Percentiles rank a stretch among this genome's conserved stretches.
Conservation (phyloP, 2,329 filamentous ascomycete genomes). For the Blastomyces gilchristii region DNA sequence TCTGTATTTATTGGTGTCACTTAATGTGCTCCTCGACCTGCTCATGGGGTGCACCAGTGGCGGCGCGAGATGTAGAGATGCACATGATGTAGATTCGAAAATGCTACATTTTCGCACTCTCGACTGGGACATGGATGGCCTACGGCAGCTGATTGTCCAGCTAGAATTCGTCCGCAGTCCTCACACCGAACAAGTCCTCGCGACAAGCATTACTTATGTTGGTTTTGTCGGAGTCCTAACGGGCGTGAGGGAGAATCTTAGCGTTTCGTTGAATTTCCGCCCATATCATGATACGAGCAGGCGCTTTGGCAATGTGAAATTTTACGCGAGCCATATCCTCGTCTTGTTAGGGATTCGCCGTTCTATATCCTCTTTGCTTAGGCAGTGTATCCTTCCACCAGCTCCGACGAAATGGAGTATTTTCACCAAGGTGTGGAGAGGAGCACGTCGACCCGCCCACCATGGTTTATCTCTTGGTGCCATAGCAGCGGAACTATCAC, state of each 20-base stretch:
- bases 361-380: slow-evolving; percentile 45
- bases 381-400: slow-evolving; percentile 33
- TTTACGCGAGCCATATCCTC: slow-evolving; percentile 31
- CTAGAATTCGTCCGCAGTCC: slow-evolving; percentile 39
- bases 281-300: slow-evolving; percentile 24
- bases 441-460: neutral
- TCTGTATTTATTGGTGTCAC: slow-evolving; percentile 50
- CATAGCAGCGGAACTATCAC: slow-evolving; percentile 28
- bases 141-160: slow-evolving; percentile 43
- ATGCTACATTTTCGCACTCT: slow-evolving; percentile 37
- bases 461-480: slow-evolving; percentile 14
- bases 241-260: slow-evolving; percentile 38
- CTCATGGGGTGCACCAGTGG: slow-evolving; percentile 58
- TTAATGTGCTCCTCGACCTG: slow-evolving; percentile 54
- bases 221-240: slow-evolving; percentile 44
- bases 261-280: slow-evolving; percentile 41
- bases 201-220: slow-evolving; percentile 40
- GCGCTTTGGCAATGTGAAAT: slow-evolving; percentile 14
- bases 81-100: slow-evolving; percentile 14
- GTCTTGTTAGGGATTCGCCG: slow-evolving; percentile 46
- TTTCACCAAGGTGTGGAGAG: slow-evolving; percentile 1
- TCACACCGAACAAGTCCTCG: slow-evolving; percentile 30
- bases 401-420: neutral
- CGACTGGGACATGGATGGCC: slow-evolving; percentile 46
- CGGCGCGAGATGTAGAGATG: slow-evolving; percentile 26